These are phyloP conservation scores for Hapsidospora chrysogenum DNA, from an alignment of 495 filamentous ascomycete genomes.

Conservation along the genomic window DNA sequence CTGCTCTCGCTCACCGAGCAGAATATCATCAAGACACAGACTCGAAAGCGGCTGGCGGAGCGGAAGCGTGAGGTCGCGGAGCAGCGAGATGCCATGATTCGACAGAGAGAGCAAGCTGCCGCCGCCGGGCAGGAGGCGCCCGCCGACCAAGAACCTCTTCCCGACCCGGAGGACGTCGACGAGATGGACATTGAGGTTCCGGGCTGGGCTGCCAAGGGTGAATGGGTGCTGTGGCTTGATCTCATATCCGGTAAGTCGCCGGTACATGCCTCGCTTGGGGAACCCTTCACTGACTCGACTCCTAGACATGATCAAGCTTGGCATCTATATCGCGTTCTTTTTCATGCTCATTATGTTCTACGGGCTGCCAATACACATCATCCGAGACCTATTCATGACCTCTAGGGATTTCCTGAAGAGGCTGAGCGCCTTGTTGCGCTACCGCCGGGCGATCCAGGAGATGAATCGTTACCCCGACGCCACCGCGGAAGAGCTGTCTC, in stretches of 20 bases:
- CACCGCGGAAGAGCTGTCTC: constrained; percentile 63
- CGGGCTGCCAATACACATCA: constrained; percentile 88
- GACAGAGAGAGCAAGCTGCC: constrained; percentile 38
- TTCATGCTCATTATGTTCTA: constrained; percentile 84
- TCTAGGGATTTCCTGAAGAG: constrained; percentile 78
- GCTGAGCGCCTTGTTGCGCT: constrained; percentile 71
- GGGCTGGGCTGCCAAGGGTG: constrained; percentile 92
- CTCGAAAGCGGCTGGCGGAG: constrained; percentile 43
- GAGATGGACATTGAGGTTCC: constrained; percentile 87
- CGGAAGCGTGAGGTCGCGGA: constrained; percentile 36
- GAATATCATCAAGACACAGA: constrained; percentile 53
- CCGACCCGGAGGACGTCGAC: constrained; percentile 63
- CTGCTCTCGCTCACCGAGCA: constrained; percentile 64
- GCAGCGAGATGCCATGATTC: constrained; percentile 45
- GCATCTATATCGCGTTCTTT: constrained; percentile 84
- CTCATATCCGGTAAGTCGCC: constrained; percentile 52
- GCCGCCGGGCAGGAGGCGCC: constrained; percentile 18
- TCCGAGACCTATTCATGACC: constrained; percentile 88
- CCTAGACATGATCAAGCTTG: constrained; percentile 74
- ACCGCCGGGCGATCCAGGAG: constrained; percentile 72
- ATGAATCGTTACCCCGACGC: constrained; percentile 92
- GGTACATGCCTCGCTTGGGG: constrained; percentile 1
- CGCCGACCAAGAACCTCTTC: constrained; percentile 31
- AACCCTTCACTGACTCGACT: no score
- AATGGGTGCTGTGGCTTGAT: constrained; percentile 83